Evolutionary conservation across 2,329 filamentous ascomycete genomes (phyloP), one percentile per base, ranked within the genome.

Genomic region (Aspergillus sp.): DNA sequence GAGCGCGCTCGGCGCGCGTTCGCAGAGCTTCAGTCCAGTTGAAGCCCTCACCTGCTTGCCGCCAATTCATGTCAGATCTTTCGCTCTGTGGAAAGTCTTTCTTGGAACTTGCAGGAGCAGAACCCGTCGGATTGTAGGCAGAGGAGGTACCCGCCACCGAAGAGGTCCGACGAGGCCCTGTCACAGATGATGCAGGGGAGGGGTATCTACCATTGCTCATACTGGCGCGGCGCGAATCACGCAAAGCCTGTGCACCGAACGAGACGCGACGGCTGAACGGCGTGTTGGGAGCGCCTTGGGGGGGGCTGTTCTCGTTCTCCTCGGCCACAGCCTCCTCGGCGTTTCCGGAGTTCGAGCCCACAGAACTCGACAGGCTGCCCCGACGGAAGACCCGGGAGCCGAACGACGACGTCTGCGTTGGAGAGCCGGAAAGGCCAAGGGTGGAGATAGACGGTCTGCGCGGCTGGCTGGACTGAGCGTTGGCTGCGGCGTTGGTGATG

Each of bases 21-120:
- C 86, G 85, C 71, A 95, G 78, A 68, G 93, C 88, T 69, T 95
- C 89, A 57, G 86, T 85, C 82, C 89, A 94, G 66, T 93, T 93
- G 74, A 93, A 94, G 61, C 84, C 85, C 72, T 91, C 86, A 72
- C 85, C 82, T 88, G 75, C 65, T 43, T 41, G 45, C 49, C 53
- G 57, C 48, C 57, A 55, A 54, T 64, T 66, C 40, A 44, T 32
- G 57, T 63, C 60, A 63, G 60, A 61, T 51, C 41, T 58, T 46
- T 57, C 52, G 45, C 57, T 57, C 47, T 53, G 44, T 42, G 49
- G 40, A 45, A 48, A 44, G 40, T 42, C 45, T 44, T 52, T 51
- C 40, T 44, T 41, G 47, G 48, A 57, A 61, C 53, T 59, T 61
- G 59, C 51, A 53, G 43, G 45, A 42, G 42, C 43, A 47, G 50